Evolutionary conservation across 345 rosid genomes (phyloP).

Genomic region (Bruguiera sexangula): DNA sequence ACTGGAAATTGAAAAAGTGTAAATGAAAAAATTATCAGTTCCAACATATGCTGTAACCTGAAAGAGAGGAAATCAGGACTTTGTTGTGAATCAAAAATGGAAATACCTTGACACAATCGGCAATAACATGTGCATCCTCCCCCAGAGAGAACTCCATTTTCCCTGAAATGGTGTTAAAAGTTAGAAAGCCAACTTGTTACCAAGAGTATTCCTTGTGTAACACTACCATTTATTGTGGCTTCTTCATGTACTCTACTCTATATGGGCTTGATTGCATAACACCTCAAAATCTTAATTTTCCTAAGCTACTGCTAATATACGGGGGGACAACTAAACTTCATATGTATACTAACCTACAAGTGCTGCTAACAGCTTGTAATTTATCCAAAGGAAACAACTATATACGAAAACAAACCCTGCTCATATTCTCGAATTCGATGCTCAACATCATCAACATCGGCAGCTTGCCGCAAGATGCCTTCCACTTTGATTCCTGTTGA

Average conservation of each 20-base stretch:
- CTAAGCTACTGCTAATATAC: not conserved
- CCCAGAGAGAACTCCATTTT: slow-evolving; percentile 57
- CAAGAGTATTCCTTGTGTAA: not conserved
- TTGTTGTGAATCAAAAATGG: slow-evolving; percentile 4
- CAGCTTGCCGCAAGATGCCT: slow-evolving; percentile 98
- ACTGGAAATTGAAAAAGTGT: slow-evolving; percentile 43
- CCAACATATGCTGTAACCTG: not conserved
- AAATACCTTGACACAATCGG: slow-evolving; percentile 87
- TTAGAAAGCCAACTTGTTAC: not conserved
- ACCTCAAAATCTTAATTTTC: slow-evolving; percentile 4
- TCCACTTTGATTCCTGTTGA: slow-evolving; percentile 75
- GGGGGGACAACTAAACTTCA: too few species aligned
- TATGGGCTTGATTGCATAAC: not conserved
- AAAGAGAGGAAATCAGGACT: slow-evolving; percentile 7
- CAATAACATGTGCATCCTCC: slow-evolving; percentile 93
- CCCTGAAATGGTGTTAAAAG: slow-evolving; percentile 45
- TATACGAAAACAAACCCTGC: slow-evolving; percentile 55
- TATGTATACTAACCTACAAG: not conserved
- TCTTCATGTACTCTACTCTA: slow-evolving; percentile 6
- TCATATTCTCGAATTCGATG: slow-evolving; percentile 83
- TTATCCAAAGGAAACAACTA: slow-evolving; percentile 8
- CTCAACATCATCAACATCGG: slow-evolving; percentile 95
- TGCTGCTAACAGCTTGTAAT: not conserved
- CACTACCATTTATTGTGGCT: slow-evolving; percentile 14
- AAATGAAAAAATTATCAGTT: slow-evolving; percentile 19